Base-by-base conservation (phyloP, 1,284 basidiomycete species). In the Lentinus polychrous region DNA sequence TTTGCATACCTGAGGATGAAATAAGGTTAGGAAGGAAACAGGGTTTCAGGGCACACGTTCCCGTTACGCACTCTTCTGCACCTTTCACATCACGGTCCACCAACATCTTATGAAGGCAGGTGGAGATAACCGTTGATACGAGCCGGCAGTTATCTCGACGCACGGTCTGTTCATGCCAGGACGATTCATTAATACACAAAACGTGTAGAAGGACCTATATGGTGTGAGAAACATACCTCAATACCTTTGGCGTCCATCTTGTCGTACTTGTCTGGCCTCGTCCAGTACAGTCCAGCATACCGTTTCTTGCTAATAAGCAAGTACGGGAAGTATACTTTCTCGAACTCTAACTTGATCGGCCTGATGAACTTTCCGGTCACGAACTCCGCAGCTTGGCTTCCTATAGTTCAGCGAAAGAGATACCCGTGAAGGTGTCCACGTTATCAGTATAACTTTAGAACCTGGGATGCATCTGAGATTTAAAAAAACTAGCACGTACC, bases 201-300 rank as follows among this genome's bases (percentile, higher is more conserved):
- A 10, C 27, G 27, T 27, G 27, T 27, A 27, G 27, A 50, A 35
- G 50, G 32, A 4, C 15, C 4, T 22, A 17, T 43, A 31, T 17
- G 5, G 44, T 35, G 40, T n/a, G 45, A 48, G 18, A 44, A 2
- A 60, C 81, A 24, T 51, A 93, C 93, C 78, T 98, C 94, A 52
- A 98, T 97, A 59, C 94, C 94, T 68, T 98, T 98, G 1, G 94
- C 87, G 59, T 98, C 94, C 94, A 97, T 96, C 71, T 97, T 97
- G 66, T 98, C 94, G 57, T 90, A 94, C 65, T 92, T 94, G 40
- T 96, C 93, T 6, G 85, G 72, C 54, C 81, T 83, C 1, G 94
- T 97, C 94, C 94, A 97, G 62, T 98, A 96, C 49, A 96, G 67
- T 3, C 94, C 94, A 2, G 94, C 94, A 66, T 98, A 98, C 31